These are phyloP conservation scores for Chaetomium sp. DNA, from an alignment of 2,329 filamentous ascomycete genomes.

Conservation along the genomic window DNA sequence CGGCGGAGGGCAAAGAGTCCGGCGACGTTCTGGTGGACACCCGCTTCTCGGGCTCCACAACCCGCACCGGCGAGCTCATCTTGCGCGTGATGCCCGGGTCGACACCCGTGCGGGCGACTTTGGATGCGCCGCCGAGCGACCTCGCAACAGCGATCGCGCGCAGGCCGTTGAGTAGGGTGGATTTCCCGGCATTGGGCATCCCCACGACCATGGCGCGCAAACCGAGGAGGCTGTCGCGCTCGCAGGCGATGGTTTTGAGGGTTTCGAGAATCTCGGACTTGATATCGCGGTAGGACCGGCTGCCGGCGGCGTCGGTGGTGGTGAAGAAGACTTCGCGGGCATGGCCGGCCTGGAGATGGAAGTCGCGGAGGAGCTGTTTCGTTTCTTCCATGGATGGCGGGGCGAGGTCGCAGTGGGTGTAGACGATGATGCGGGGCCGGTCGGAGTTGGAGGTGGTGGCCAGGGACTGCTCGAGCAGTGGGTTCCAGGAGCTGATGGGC, in stretches of 20 bases:
- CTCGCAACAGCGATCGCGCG: conserved; percentile 35
- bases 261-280: conserved; percentile 36
- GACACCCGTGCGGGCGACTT: conserved; percentile 74
- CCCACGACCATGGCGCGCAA: conserved; percentile 82
- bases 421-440: conserved; percentile 72
- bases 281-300: background rate
- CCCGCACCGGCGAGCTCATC: conserved; percentile 74
- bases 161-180: conserved; percentile 82
- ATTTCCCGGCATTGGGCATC: conserved; percentile 98
- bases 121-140: conserved; percentile 30
- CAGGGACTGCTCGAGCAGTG: conserved; percentile 73
- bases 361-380: conserved; percentile 1
- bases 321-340: conserved; percentile 29
- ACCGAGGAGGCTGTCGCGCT: conserved; percentile 62
- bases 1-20: conserved; percentile 10
- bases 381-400: conserved; percentile 13
- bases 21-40: conserved; percentile 18
- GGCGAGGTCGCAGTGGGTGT: conserved; percentile 82
- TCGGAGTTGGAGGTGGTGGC: conserved; percentile 50
- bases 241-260: conserved; percentile 44
- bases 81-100: conserved; percentile 88
- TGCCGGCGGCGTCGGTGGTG: conserved; percentile 26
- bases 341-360: conserved; percentile 16
- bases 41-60: conserved; percentile 41
- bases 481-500: conserved; percentile 83